Conservation (phyloP, 331 rosid species). For the Acacia pycnantha region DNA sequence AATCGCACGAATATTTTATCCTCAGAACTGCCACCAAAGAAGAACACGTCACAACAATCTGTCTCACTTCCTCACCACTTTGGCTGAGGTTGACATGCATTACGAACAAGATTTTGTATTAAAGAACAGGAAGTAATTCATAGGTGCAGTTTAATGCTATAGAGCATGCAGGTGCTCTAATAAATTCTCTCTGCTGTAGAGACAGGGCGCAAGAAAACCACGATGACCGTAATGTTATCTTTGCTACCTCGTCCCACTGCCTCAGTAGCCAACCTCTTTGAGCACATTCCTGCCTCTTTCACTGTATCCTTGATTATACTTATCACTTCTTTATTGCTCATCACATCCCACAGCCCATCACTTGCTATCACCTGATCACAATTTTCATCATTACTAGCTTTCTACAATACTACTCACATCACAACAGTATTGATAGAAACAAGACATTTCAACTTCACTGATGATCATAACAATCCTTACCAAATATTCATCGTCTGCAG, state of each 20-base stretch:
- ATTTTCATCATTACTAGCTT: background rate
- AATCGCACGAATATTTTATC: background rate
- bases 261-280: constrained; percentile 88
- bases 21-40: background rate
- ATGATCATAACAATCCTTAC: constrained; percentile 36
- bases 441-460: background rate
- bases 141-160: background rate
- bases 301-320: constrained; percentile 73
- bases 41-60: background rate
- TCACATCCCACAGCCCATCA: constrained; percentile 92
- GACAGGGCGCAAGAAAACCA: constrained; percentile 72
- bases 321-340: constrained; percentile 67
- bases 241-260: constrained; percentile 90
- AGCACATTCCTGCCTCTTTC: constrained; percentile 95
- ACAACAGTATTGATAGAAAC: background rate
- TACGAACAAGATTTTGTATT: no score
- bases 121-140: background rate
- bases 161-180: constrained; percentile 27
- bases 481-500: constrained; percentile 74
- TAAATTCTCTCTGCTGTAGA: constrained; percentile 88
- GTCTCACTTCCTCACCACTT: background rate
- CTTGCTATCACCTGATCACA: constrained; percentile 78
- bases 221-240: constrained; percentile 89
- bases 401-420: constrained; percentile 6
- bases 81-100: background rate